Conservation (phyloP, 108 stramenopile genomes). For the Pseudonitzschia pungens region DNA sequence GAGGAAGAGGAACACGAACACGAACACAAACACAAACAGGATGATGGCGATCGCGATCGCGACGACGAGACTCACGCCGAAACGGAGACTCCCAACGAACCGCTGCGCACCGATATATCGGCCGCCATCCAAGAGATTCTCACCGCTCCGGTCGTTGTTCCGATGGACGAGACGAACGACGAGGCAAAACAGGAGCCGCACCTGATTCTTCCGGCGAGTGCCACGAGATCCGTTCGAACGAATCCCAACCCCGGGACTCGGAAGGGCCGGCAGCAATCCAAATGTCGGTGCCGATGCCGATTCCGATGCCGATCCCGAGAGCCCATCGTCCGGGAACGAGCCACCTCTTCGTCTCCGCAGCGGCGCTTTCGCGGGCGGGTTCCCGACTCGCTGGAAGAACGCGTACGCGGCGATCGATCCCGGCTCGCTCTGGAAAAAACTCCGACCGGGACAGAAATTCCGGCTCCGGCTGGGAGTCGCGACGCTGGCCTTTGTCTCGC, state of each 20-base stretch:
- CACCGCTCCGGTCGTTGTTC: slow-evolving; percentile 8
- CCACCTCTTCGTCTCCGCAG: too few species aligned
- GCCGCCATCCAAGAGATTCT: background rate
- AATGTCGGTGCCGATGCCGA: background rate
- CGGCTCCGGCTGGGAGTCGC: slow-evolving; percentile 8
- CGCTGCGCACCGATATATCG: slow-evolving; percentile 4
- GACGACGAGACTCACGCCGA: background rate
- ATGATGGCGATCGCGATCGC: background rate
- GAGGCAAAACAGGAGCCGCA: background rate
- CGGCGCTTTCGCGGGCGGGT: too few species aligned
- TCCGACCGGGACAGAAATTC: slow-evolving; percentile 13
- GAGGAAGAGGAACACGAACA: background rate
- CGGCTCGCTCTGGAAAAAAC: background rate
- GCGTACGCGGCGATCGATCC: background rate
- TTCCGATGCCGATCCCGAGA: too few species aligned
- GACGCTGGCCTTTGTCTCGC: background rate
- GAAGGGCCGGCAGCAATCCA: too few species aligned
- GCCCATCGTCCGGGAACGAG: too few species aligned
- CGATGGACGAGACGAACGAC: background rate
- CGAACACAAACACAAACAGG: background rate
- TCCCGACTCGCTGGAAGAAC: too few species aligned
- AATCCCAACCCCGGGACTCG: too few species aligned
- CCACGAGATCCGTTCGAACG: background rate
- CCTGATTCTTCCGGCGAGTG: slow-evolving; percentile 4
- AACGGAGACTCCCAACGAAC: background rate